Base-by-base conservation (phyloP, 139 green algal genomes). In the Nannochloris sp. region DNA sequence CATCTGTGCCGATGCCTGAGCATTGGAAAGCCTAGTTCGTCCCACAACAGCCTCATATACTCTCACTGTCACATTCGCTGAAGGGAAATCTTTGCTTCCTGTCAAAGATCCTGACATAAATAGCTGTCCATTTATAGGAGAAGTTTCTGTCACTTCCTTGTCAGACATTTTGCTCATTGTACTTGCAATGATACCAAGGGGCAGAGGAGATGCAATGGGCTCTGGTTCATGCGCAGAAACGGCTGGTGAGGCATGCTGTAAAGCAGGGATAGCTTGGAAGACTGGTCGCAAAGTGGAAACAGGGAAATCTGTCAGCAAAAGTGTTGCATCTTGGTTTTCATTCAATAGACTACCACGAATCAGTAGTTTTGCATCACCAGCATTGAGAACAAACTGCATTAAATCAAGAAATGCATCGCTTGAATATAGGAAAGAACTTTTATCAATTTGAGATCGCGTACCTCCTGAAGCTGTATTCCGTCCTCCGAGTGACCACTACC, bases 291-390 rank as follows among this genome's bases (percentile, higher is more conserved):
- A 74, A 51, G 82, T 62, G 15, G 75, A 74, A 34, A 88, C 73
- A 3, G 89, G 89, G 60, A 95, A 92, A 72, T 93, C 84, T 15
- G 68, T 83, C 18, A 95, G 63, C 27, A 78, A 58, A 37, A 94
- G 58, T 8, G 70, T 69, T 2, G 90, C 87, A 57, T 96, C 78
- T 78, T 97, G 88, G 19, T 67, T 57, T 4, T 78, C 64, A 8
- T 81, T 81, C 62, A 95, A 75, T 69, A 96, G 74, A 19, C 64
- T 68, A 25, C 82, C 87, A 11, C 60, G 60, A n/a, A 81, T 44
- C 1, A 64, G 44, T 44, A 82, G 62, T 63, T 78, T 76, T 24
- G 72, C 76, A 31, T 76, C 61, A 18, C 64, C 73, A 23, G 44
- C 40, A 56, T 68, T 66, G 60, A 78, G 46, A 36, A 63, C 57